These are phyloP conservation scores for Trametes cinnabarina DNA, from an alignment of 768 basidiomycete genomes.

Conservation along the genomic window DNA sequence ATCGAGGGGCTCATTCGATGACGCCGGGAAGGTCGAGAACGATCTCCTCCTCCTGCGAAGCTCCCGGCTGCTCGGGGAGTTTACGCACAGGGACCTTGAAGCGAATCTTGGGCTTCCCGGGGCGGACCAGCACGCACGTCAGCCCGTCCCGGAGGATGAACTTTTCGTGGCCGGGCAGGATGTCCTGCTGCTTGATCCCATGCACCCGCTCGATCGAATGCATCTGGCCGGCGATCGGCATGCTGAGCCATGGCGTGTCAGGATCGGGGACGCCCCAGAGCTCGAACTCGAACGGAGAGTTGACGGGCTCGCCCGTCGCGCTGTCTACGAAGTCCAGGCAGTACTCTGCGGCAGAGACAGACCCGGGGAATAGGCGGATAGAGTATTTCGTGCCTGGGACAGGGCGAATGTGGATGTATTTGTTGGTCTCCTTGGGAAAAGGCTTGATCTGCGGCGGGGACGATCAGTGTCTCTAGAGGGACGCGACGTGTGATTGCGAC, in stretches of 20 bases:
- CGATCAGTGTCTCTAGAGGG: not conserved
- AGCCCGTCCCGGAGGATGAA: too few species aligned
- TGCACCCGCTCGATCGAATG: not conserved
- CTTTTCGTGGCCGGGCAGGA: too few species aligned
- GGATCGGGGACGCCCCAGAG: not conserved
- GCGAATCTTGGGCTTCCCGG: too few species aligned
- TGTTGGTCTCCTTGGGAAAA: not conserved
- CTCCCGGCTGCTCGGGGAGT: too few species aligned
- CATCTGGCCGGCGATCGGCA: not conserved
- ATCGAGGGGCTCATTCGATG: too few species aligned
- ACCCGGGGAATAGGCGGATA: not conserved
- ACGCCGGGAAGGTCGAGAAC: too few species aligned
- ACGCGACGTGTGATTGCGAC: not conserved
- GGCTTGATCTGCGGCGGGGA: not conserved
- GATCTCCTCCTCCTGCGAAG: too few species aligned
- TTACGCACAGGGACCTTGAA: too few species aligned
- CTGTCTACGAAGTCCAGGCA: not conserved
- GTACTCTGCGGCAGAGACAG: not conserved
- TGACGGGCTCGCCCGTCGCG: not conserved
- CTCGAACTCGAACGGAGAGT: not conserved
- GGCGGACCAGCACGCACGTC: too few species aligned
- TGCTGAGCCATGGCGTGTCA: not conserved
- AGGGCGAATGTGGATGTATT: not conserved
- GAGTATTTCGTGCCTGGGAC: not conserved
- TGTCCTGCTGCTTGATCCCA: too few species aligned